Evolutionary conservation across 495 filamentous ascomycete genomes (phyloP), one percentile per base, ranked within the genome.

Genomic region (Aspergillus diversus): DNA sequence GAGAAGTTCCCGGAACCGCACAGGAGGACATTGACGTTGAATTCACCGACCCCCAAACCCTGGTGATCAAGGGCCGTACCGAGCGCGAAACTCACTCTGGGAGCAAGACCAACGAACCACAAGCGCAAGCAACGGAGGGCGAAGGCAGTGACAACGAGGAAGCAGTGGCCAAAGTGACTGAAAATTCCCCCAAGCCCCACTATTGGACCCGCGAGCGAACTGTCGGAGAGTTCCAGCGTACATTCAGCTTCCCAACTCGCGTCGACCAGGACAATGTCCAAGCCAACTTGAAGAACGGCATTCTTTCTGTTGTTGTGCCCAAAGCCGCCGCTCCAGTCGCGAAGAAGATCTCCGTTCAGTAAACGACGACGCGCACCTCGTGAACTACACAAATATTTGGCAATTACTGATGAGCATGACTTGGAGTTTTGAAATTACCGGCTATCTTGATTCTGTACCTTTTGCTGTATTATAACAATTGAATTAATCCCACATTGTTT

Each of bases 131-230:
- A 32, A 64, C 32, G 68, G 66, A 59, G 72, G 73, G 33, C 33
- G 60, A 60, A 33, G 0, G 39, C 8, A 15, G n/a, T 13, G n/a
- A 6, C 39, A 43, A 11, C 39, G 4, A 6, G 11, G 39, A 43
- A 7, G 39, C n/a, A 13, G 39, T 15, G 0, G 8, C 39, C 7
- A 43, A 43, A 43, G 39, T 12, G 5, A 5, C 47, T n/a, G 47
- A 50, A 27, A 47, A 71, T 67, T 69, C 65, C 47, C 70, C 47
- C 59, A 70, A 66, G 42, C 74, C 81, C 68, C 88, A 84, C 76
- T 97, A 87, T 82, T 96, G 92, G 92, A 84, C 92, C 60, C 83
- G 81, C 55, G 94, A 98, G 83, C 91, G 94, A 73, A 87, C 81
- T 7, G 76, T 92, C 56, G 94, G 93, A 71, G 83, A 90, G 64